Evolutionary conservation across 768 basidiomycete genomes (phyloP).

Genomic region (Leucosporidium creatinivorum): DNA sequence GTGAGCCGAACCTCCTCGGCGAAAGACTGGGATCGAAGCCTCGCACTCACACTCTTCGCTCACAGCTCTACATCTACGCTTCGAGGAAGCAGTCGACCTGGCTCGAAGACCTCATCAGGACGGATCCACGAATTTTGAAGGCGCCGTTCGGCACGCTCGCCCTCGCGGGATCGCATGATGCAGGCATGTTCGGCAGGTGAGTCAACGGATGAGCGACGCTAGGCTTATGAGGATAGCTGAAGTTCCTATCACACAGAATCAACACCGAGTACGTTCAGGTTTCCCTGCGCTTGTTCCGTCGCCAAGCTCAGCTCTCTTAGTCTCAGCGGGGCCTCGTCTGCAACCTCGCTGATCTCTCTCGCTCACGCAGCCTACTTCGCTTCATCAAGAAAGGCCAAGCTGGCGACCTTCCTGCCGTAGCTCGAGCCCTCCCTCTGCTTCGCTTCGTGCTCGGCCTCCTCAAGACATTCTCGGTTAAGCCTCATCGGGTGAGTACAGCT

Average conservation of each 20-base stretch:
- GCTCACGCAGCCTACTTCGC: not conserved
- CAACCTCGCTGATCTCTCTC: too few species aligned
- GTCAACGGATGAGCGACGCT: too few species aligned
- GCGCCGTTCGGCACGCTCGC: constrained; percentile 9
- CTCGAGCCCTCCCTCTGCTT: constrained; percentile 4
- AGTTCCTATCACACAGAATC: not conserved
- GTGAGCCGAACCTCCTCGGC: constrained; percentile 1
- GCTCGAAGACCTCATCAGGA: constrained; percentile 1
- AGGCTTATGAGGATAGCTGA: too few species aligned
- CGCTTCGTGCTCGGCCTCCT: constrained; percentile 1
- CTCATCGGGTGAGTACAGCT: not conserved
- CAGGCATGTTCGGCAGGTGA: constrained; percentile 7
- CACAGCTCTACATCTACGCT: constrained; percentile 14
- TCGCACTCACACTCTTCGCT: not conserved
- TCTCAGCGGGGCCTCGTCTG: too few species aligned
- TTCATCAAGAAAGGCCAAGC: constrained; percentile 4
- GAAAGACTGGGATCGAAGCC: too few species aligned
- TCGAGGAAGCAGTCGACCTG: not conserved
- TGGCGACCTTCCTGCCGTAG: not conserved
- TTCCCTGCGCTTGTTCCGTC: too few species aligned
- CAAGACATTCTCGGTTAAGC: not conserved
- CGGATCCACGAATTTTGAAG: not conserved
- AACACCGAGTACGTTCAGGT: not conserved
- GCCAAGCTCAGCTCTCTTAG: too few species aligned
- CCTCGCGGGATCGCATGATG: constrained; percentile 5